Conservation (phyloP, 192 early-diverging fungal species). For the Chytriomyces hyalinus region DNA sequence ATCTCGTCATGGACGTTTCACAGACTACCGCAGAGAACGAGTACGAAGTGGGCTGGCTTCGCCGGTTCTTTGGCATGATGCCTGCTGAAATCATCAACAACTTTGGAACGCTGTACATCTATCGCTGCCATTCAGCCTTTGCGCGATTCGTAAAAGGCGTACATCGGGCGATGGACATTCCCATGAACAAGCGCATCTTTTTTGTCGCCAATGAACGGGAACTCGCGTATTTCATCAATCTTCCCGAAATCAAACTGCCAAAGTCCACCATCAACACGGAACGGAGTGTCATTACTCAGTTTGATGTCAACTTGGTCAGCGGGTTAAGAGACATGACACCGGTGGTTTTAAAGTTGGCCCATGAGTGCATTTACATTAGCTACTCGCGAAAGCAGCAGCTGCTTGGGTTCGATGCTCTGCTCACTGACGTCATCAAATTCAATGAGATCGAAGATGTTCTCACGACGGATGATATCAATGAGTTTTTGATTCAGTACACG, state of each 20-base stretch:
- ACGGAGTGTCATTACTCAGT: conserved; percentile 62
- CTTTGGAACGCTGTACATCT: conserved; percentile 73
- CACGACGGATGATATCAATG: conserved; percentile 67
- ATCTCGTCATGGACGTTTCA: conserved; percentile 83
- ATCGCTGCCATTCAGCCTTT: conserved; percentile 81
- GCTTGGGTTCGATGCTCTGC: conserved; percentile 68
- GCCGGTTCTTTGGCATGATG: conserved; percentile 73
- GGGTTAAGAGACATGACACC: conserved; percentile 69
- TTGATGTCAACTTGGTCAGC: conserved; percentile 56
- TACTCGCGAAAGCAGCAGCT: conserved; percentile 77
- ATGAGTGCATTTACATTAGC: conserved; percentile 82
- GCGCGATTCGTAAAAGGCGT: conserved; percentile 47
- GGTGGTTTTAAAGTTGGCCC: conserved; percentile 80
- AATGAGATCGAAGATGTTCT: conserved; percentile 77
- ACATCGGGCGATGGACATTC: conserved; percentile 52
- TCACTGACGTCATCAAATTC: conserved; percentile 89
- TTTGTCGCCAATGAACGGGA: conserved; percentile 74
- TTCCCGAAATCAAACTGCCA: conserved; percentile 76
- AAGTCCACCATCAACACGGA: conserved; percentile 70
- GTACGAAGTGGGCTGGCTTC: conserved; percentile 76
- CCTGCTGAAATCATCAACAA: conserved; percentile 70
- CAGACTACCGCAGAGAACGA: conserved; percentile 82
- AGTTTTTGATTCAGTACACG: conserved; percentile 79
- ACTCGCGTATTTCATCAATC: conserved; percentile 74
- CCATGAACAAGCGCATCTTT: conserved; percentile 63